Evolutionary conservation across 441 rosid species (phyloP), one percentile per base, ranked within the genome.

Genomic region (Gossypium gossypioides): DNA sequence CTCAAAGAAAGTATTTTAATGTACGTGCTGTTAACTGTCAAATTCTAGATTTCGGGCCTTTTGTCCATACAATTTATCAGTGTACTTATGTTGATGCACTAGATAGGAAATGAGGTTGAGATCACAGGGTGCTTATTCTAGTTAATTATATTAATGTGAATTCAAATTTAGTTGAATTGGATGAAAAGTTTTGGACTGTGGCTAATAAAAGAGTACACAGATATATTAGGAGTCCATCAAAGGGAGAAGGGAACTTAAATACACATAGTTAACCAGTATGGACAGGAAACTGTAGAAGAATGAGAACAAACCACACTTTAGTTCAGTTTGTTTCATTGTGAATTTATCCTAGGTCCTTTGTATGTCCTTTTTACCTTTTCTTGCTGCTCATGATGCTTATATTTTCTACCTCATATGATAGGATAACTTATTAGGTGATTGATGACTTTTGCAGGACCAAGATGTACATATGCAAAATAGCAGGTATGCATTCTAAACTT

Each of bases 361-460:
- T 46, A 58, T 48, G 6, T 27, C 21, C 46, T 34, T 56, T 60
- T 18, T 55, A 19, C 71, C 48, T 48, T 76, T 64, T 46, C 22
- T 54, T 54, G 3, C 25, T 19, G 25, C 58, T 40, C 27, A 15
- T 44, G 56, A 22, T 37, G 27, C 24, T 29, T 78, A 50, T 68
- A 42, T 68, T 73, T 12, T 78, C 2, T 7, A 15, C 66, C 13
- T 75, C 62, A 51, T 32, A 27, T 60, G 74, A n/a, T 74, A 76
- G 71, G 68, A 51, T 15, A 59, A 46, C 32, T 69, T 77, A 71
- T 68, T 72, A 65, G 70, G 72, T 83, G 65, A 71, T 37, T 76
- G 19, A 58, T 66, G 74, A 69, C 77, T 77, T 83, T 78, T 87
- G 87, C 92, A 96, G 99, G 95, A 90, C 72, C 86, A 74, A 76